Evolutionary conservation across 140 eudicot species (phyloP).

Genomic region (Ambrosia hybrid): DNA sequence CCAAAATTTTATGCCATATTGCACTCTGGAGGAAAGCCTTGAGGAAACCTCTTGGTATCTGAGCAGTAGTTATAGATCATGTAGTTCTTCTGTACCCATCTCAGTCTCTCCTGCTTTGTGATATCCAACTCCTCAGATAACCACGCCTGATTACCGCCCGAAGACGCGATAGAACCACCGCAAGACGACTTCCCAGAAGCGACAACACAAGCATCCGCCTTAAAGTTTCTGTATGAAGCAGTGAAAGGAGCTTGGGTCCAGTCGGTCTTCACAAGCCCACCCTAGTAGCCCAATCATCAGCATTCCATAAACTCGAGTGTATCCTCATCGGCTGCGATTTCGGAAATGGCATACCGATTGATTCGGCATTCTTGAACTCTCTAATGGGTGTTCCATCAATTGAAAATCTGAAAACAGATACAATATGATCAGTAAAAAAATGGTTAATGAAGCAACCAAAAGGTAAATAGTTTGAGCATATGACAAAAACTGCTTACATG

Average conservation of each 20-base stretch:
- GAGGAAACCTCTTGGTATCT: slow-evolving; percentile 48
- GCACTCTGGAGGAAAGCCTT: slow-evolving; percentile 52
- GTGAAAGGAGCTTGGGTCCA: slow-evolving; percentile 74
- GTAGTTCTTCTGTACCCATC: slow-evolving; percentile 52
- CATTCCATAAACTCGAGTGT: slow-evolving; percentile 68
- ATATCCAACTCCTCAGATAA: slow-evolving; percentile 47
- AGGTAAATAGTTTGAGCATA: too few relatives aligned
- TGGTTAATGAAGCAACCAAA: too few relatives aligned
- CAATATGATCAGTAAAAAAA: background rate
- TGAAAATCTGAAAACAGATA: slow-evolving; percentile 45
- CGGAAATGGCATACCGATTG: slow-evolving; percentile 51
- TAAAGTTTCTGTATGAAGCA: slow-evolving; percentile 58
- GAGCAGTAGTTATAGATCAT: slow-evolving; percentile 57
- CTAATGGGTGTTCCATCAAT: slow-evolving; percentile 67
- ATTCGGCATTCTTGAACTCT: slow-evolving; percentile 55
- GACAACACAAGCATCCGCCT: slow-evolving; percentile 51
- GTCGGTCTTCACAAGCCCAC: slow-evolving; percentile 68
- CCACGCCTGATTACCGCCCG: slow-evolving; percentile 27
- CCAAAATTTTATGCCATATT: slow-evolving; percentile 8
- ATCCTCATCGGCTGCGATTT: slow-evolving; percentile 60
- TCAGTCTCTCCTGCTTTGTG: slow-evolving; percentile 43
- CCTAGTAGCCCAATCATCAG: slow-evolving; percentile 77
- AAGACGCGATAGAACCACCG: slow-evolving; percentile 13
- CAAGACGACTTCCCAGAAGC: slow-evolving; percentile 52
- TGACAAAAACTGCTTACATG: slow-evolving; percentile 34